These are phyloP conservation scores for Streptanthus diversifolius DNA, from an alignment of 345 rosid species.

Conservation along the genomic window DNA sequence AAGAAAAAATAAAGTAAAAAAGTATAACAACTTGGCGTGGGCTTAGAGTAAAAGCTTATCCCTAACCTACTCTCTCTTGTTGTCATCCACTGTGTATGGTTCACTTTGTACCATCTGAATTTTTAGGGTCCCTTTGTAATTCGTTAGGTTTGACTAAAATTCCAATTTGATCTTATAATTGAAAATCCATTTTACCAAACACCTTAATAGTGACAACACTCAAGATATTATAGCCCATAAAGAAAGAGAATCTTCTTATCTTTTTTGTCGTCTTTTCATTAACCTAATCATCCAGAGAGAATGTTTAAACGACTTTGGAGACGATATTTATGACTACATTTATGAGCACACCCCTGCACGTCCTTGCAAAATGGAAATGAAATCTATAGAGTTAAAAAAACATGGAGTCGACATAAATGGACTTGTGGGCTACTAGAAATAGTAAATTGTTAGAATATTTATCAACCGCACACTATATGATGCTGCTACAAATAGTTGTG, in stretches of 20 bases:
- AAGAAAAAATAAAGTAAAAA: background rate
- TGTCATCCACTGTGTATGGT: conserved; percentile 26
- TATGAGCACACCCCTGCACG: conserved; percentile 12
- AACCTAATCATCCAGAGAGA: conserved; percentile 19
- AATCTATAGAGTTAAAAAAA: background rate
- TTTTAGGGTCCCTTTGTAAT: conserved; percentile 27
- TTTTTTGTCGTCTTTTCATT: conserved; percentile 28
- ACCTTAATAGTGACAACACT: conserved; percentile 31
- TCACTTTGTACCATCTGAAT: conserved; percentile 27
- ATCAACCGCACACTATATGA: background rate
- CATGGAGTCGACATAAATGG: background rate
- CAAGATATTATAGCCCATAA: conserved; percentile 20
- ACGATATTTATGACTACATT: conserved; percentile 21
- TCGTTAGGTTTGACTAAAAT: conserved; percentile 34
- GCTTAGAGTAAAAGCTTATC: conserved; percentile 13
- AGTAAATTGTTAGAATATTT: background rate
- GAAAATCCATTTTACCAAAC: conserved; percentile 37
- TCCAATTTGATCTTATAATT: conserved; percentile 20
- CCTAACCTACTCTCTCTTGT: conserved; percentile 22
- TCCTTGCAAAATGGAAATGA: conserved; percentile 10
- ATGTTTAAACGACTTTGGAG: conserved; percentile 16
- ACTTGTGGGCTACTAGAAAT: conserved; percentile 1
- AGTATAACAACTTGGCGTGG: conserved; percentile 6
- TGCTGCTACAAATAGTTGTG: background rate
- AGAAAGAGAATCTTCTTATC: conserved; percentile 32